These are phyloP conservation scores for Ilex asprella DNA, from an alignment of 257 asterid species.

Conservation along the genomic window DNA sequence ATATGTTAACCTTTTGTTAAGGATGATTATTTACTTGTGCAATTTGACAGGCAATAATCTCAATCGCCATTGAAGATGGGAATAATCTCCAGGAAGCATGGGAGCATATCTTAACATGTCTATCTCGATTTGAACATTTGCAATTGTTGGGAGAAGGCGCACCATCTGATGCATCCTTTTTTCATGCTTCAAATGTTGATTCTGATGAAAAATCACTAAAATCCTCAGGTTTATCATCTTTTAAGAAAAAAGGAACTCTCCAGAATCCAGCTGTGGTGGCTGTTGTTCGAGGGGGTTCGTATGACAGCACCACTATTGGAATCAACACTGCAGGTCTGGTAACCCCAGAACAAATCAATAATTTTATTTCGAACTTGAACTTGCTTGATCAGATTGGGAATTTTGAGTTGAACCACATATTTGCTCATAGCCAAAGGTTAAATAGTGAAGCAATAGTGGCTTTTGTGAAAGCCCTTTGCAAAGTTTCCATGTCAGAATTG, in stretches of 20 bases:
- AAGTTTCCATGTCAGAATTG: conserved; percentile 93
- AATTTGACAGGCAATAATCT: conserved; percentile 71
- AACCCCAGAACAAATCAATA: conserved; percentile 83
- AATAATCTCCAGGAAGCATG: conserved; percentile 90
- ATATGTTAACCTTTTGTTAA: too few species aligned
- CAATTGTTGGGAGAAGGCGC: conserved; percentile 98
- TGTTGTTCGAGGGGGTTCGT: conserved; percentile 98
- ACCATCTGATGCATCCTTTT: conserved; percentile 89
- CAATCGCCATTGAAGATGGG: conserved; percentile 96
- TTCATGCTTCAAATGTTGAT: conserved; percentile 52
- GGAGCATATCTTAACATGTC: conserved; percentile 97
- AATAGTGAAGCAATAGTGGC: conserved; percentile 96
- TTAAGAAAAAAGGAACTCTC: conserved; percentile 84
- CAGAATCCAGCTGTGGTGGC: conserved; percentile 93
- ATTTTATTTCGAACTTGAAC: conserved; percentile 80
- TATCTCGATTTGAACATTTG: conserved; percentile 96
- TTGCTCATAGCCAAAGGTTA: conserved; percentile 98
- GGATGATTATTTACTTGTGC: too few species aligned
- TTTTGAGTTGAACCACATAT: conserved; percentile 92
- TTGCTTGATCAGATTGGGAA: conserved; percentile 95
- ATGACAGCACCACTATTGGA: conserved; percentile 77
- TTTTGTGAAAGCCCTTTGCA: conserved; percentile 88
- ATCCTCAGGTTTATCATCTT: conserved; percentile 49
- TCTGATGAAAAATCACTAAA: conserved; percentile 49
- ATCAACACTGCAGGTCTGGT: conserved; percentile 70